Conservation (phyloP, 73 alveolate species). For the Paraurostyla sp. region DNA sequence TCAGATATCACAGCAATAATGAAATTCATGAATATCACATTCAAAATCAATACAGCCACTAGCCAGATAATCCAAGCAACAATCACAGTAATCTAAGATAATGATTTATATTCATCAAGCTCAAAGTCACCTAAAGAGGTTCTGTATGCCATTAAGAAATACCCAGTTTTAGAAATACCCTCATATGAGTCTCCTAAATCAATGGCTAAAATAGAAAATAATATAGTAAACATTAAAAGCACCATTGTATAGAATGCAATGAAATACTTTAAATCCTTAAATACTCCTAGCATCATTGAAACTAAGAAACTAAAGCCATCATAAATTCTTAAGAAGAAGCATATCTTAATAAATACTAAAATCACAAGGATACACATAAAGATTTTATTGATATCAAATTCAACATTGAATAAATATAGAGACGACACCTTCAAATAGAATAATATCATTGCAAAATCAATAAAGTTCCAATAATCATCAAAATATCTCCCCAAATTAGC, state of each 20-base stretch:
- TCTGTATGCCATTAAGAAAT: neutral
- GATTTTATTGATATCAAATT: no score
- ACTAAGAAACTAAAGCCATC: no score
- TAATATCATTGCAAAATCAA: no score
- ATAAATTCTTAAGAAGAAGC: no score
- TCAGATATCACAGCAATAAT: conserved; percentile 53
- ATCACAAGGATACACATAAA: no score
- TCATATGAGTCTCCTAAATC: neutral
- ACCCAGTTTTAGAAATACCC: neutral
- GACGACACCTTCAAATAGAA: no score
- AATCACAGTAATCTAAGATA: neutral
- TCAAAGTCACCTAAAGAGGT: neutral
- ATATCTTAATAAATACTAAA: no score
- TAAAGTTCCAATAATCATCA: no score
- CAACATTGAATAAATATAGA: no score
- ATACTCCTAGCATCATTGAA: no score
- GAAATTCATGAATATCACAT: conserved; percentile 33
- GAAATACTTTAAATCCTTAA: no score
- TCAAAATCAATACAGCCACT: neutral
- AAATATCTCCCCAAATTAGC: neutral
- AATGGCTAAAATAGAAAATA: neutral
- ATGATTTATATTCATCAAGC: neutral
- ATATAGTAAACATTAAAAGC: neutral
- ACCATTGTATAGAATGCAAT: no score
- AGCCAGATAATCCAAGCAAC: conserved; percentile 33